Base-by-base conservation (phyloP, 2,329 filamentous ascomycete genomes). In the Cryphonectria carpinicola region DNA sequence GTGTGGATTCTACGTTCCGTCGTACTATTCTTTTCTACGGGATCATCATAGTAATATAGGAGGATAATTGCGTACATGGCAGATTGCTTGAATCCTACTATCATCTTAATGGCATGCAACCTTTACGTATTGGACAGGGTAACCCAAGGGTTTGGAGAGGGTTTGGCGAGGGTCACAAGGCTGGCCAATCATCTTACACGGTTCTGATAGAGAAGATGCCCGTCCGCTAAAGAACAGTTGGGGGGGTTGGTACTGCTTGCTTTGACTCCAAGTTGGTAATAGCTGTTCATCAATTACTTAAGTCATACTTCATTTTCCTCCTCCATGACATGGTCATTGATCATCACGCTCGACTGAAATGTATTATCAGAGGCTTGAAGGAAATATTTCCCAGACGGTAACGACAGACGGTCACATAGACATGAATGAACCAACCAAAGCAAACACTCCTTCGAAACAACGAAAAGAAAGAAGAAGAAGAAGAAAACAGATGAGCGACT, bases 151-250 rank as follows among this genome's bases (percentile, higher is more conserved):
- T 41, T 49, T 39, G 37, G 22, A 8, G 17, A 49, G 17, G 43
- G 43, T 8, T 43, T 19, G 58, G 32, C 4, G 32, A n/a, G 37
- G 56, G 56, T n/a, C 25, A 37, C 32, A 63, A 62, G 28, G 8
- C 46, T 61, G 4, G 14, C 71, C 71, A 72, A 72, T 72, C 58
- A 60, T 72, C 69, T 72, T 72, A 72, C 68, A 72, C 49, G 56
- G 11, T 46, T 68, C 39, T 17, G 41, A 32, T 37, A 46, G 3
- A 3, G 62, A 58, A 61, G 37, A 56, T 56, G 25, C 13, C 4
- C 52, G 25, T 56, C 52, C 52, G 25, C 52, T 4, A 28, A 13
- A 13, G 4, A 54, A n/a, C 17, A 49, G 19, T 49, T n/a, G 19
- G 4, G 41, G 41, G 3, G 4, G 13, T 32, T 32, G 5, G 13